Evolutionary conservation across 164 flowering plant genomes (phyloP).

Genomic region (Amborella trichopoda): DNA sequence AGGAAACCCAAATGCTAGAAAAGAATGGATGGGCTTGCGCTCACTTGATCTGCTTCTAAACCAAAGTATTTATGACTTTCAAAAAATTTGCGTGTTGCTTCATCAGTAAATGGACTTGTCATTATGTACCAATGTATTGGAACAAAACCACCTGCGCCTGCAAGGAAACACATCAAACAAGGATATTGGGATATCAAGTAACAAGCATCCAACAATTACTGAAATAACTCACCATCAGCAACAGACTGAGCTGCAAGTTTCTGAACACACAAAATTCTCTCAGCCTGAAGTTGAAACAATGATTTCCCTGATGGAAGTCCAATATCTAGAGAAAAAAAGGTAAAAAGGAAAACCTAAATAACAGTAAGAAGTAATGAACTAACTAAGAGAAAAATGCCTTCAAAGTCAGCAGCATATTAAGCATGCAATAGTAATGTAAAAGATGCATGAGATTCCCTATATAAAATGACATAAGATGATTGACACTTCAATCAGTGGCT

Average conservation of each 20-base stretch:
- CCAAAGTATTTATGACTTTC: conserved; percentile 90
- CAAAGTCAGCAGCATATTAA: too few relatives aligned
- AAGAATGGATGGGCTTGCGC: not conserved
- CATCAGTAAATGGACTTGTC: conserved; percentile 98
- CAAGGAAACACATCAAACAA: conserved; percentile 5
- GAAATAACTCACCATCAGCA: conserved; percentile 72
- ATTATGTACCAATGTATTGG: conserved; percentile 95
- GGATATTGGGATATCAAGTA: conserved; percentile 6
- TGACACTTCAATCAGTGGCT: too few relatives aligned
- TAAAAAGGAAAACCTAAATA: not conserved
- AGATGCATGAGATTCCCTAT: too few relatives aligned
- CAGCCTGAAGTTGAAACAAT: conserved; percentile 96
- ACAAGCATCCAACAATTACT: conserved; percentile 2
- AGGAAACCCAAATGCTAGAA: not conserved
- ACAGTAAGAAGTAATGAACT: too few relatives aligned
- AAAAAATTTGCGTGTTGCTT: conserved; percentile 75
- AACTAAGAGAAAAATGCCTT: not conserved
- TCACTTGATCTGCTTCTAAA: conserved; percentile 84
- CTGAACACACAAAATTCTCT: conserved; percentile 78
- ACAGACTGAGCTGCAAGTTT: conserved; percentile 68
- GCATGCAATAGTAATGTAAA: too few relatives aligned
- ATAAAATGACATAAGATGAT: too few relatives aligned
- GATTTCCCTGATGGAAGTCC: conserved; percentile 99
- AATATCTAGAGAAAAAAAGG: conserved; percentile 40
- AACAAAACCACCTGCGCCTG: conserved; percentile 40